phyloP scores from a whole-genome alignment of 768 basidiomycete species.

The Tephrocybe sp. region DNA sequence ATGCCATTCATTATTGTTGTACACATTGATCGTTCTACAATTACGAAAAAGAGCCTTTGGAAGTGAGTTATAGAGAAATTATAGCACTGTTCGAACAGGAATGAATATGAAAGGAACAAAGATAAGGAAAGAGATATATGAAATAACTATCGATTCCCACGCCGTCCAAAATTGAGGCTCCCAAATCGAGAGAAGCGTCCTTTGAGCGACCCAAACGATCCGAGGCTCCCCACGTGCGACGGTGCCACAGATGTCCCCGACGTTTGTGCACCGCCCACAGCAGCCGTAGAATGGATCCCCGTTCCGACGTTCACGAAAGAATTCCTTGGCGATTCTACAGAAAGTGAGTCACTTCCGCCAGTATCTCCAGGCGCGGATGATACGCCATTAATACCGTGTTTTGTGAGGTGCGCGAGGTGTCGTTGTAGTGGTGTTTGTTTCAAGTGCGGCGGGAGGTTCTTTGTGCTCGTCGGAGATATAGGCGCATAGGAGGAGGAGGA shows the following conservation, averaged over 20 bases:
- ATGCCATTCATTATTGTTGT: slow-evolving; percentile 5
- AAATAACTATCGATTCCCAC: slow-evolving; percentile 24
- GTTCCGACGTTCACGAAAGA: slow-evolving; percentile 75
- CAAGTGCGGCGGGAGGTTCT: slow-evolving; percentile 22
- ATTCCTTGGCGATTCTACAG: slow-evolving; percentile 66
- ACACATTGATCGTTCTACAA: slow-evolving; percentile 6
- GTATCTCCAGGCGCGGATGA: slow-evolving; percentile 72
- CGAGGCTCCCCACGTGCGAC: slow-evolving; percentile 61
- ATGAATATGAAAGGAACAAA: slow-evolving; percentile 6
- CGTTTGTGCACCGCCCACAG: slow-evolving; percentile 29
- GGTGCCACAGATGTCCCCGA: slow-evolving; percentile 59
- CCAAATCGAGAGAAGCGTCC: slow-evolving; percentile 77
- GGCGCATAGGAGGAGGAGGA: slow-evolving; percentile 45
- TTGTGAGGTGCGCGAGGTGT: slow-evolving; percentile 76
- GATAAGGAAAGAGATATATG: slow-evolving; percentile 17
- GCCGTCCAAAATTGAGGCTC: slow-evolving; percentile 66
- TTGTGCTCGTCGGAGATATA: slow-evolving; percentile 28
- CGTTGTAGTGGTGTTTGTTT: slow-evolving; percentile 78
- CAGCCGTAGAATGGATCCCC: slow-evolving; percentile 33
- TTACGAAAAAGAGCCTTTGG: not conserved
- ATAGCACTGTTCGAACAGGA: not conserved
- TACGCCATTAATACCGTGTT: slow-evolving; percentile 81
- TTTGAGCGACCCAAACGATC: slow-evolving; percentile 60
- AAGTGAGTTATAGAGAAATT: not conserved
- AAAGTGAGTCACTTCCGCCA: slow-evolving; percentile 55